Base-by-base conservation (phyloP, 1,284 basidiomycete species). In the Papiliotrema fonsecae region DNA sequence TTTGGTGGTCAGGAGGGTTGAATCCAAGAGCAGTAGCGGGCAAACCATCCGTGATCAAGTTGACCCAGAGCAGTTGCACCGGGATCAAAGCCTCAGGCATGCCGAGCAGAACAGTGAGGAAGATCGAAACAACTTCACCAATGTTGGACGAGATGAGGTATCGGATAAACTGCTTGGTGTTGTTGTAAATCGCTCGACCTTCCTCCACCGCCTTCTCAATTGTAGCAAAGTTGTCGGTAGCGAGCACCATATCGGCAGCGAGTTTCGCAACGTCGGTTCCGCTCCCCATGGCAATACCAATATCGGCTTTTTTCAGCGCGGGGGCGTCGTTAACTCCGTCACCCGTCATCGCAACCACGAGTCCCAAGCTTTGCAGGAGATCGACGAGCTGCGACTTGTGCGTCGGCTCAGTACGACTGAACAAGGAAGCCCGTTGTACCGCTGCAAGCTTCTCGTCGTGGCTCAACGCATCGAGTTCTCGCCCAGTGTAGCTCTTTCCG, bases 71-170 rank as follows among this genome's bases (percentile, higher is more conserved):
- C 38, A 98, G 78, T 78, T 98, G 96, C 13, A 97, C 93, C 24
- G 93, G 93, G 62, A 97, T 97, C 53, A 98, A 77, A 47, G 94
- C 94, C 73, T 98, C 96, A 18, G 96, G 94, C 92, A 98, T 96
- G 61, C 94, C 94, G 50, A 97, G 78, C 40, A 97, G 78, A 22
- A 97, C 94, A 3, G 94, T 97, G 60, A 97, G 75, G 80, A 98
- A 98, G 75, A 98, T 98, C 66, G 82, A 88, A 67, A 97, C 92
- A 56, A 97, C 94, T 73, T 97, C 93, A 55, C 94, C 93, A 67
- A 97, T 97, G 78, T 97, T 98, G 51, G 88, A 93, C 36, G 91
- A 96, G 75, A 98, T 77, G 46, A 78, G 60, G 63, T 81, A 76
- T 45, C 64, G 70, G 46, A 61, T 64, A 49, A 98, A 98, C 69